These are phyloP conservation scores for Kodamaea jinghongensis DNA, from an alignment of 805 yeast species.

Conservation along the genomic window DNA sequence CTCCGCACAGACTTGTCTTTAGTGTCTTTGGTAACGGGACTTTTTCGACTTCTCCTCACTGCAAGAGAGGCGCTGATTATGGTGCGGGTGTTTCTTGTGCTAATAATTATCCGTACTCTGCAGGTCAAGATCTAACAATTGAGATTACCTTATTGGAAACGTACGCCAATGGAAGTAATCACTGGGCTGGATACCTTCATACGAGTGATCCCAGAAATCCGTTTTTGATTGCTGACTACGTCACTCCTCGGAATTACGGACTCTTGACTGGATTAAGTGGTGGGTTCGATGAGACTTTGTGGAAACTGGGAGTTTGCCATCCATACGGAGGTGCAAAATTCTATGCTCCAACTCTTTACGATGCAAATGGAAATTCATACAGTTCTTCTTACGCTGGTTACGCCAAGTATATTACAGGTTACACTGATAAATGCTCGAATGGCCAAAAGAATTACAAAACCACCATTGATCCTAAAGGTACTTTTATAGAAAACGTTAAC, in stretches of 20 bases:
- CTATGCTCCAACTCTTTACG: no score
- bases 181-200: neutral
- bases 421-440: no score
- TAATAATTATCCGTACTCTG: neutral
- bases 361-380: no score
- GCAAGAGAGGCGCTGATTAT: conserved; percentile 9
- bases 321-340: no score
- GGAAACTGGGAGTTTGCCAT: no score
- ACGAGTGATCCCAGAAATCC: neutral
- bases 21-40: conserved; percentile 10
- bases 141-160: conserved; percentile 1
- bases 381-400: no score
- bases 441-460: no score
- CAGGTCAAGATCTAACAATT: neutral
- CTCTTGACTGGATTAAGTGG: neutral
- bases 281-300: conserved; percentile 1
- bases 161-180: conserved; percentile 4
- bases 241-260: conserved; percentile 1
- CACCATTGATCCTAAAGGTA: no score
- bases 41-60: conserved; percentile 5
- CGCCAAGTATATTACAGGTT: no score
- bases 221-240: conserved; percentile 1
- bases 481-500: no score
- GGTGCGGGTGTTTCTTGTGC: conserved; percentile 8
- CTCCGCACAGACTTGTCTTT: conserved; percentile 5